Evolutionary conservation across 495 filamentous ascomycete genomes (phyloP).

Genomic region (Penicillium coprophilum): DNA sequence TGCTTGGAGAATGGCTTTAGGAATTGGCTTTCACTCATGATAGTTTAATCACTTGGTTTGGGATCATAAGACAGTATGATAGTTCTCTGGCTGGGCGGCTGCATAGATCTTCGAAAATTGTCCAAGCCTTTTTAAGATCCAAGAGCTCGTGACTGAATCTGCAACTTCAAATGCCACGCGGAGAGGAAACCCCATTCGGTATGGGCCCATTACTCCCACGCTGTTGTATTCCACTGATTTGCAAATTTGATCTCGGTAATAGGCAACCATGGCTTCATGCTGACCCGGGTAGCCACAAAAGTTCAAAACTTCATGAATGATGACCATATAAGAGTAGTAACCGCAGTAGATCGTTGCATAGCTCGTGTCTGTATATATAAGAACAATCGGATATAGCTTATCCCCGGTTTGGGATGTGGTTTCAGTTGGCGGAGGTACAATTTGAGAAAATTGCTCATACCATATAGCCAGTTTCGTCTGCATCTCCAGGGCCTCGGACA

Average conservation of each 20-base stretch:
- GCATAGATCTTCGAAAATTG: constrained; percentile 33
- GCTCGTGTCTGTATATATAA: constrained; percentile 29
- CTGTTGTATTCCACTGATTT: constrained; percentile 35
- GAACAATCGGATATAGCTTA: constrained; percentile 24
- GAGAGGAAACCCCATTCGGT: constrained; percentile 34
- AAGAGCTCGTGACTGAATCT: constrained; percentile 27
- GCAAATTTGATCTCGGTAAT: constrained; percentile 39
- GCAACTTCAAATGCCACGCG: constrained; percentile 34
- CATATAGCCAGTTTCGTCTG: constrained; percentile 24
- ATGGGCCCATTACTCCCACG: constrained; percentile 33
- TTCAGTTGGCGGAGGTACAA: constrained; percentile 26
- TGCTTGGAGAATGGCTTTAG: background rate
- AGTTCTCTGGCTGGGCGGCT: constrained; percentile 26
- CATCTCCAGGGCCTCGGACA: constrained; percentile 26
- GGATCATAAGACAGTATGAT: constrained; percentile 5
- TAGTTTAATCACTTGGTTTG: background rate
- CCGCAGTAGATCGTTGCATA: constrained; percentile 29
- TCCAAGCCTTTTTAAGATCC: constrained; percentile 29
- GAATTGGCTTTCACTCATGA: background rate
- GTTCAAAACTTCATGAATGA: constrained; percentile 33
- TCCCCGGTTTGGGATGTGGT: constrained; percentile 23
- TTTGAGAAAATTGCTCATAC: constrained; percentile 27
- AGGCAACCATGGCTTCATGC: constrained; percentile 28
- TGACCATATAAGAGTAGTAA: constrained; percentile 37
- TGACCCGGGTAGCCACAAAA: constrained; percentile 29